Conservation (phyloP, 257 asterid genomes). For the Nicotiana paniculata region DNA sequence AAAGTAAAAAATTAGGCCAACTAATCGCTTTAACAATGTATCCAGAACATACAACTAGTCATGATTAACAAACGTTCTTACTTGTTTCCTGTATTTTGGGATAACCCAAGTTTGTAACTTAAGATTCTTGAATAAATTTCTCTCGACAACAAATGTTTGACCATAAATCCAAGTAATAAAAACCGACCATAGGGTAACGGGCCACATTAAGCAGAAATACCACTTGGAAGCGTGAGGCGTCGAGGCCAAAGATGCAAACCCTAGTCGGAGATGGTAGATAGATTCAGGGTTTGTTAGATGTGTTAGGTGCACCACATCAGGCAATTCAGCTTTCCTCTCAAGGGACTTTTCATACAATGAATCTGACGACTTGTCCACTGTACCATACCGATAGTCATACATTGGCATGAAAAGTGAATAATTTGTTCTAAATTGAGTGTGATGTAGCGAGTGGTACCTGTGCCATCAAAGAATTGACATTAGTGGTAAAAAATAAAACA, state of each 20-base stretch:
- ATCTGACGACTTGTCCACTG: slow-evolving; percentile 19
- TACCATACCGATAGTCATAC: slow-evolving; percentile 32
- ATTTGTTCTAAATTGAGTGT: slow-evolving; percentile 35
- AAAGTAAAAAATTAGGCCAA: not conserved
- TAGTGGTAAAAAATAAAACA: not conserved
- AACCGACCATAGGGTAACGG: slow-evolving; percentile 26
- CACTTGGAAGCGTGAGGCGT: slow-evolving; percentile 19
- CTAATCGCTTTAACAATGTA: not conserved
- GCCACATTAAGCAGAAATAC: slow-evolving; percentile 32
- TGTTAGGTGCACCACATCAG: slow-evolving; percentile 29
- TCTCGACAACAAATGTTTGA: slow-evolving; percentile 23
- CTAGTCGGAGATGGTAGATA: slow-evolving; percentile 30
- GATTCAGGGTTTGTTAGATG: slow-evolving; percentile 34
- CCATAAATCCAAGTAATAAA: slow-evolving; percentile 15
- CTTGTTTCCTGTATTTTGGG: slow-evolving; percentile 50
- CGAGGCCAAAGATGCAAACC: slow-evolving; percentile 26
- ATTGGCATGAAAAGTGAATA: slow-evolving; percentile 36
- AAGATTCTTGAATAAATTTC: slow-evolving; percentile 17
- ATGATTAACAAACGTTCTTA: slow-evolving; percentile 3
- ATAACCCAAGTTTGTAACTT: slow-evolving; percentile 28
- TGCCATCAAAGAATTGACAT: not conserved
- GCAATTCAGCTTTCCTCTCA: slow-evolving; percentile 18
- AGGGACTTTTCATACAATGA: slow-evolving; percentile 20
- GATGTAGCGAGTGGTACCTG: slow-evolving; percentile 34
- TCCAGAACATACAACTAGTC: not conserved